Evolutionary conservation across 2,329 filamentous ascomycete species (phyloP), one percentile per base, ranked within the genome.

Genomic region (Diaporthe sp.): DNA sequence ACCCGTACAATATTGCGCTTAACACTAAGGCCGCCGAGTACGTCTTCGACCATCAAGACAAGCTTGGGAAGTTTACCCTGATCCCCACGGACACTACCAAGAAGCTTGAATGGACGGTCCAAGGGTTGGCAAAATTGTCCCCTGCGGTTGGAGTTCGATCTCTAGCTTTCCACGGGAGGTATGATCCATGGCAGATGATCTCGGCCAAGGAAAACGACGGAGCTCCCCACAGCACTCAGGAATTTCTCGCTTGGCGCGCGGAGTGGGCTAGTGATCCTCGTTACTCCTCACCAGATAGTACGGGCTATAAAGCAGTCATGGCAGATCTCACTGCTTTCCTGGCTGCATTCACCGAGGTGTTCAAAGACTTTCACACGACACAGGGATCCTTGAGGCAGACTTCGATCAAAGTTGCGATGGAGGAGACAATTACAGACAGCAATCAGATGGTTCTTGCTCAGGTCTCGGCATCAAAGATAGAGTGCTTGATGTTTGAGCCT

Each of bases 31-130:
- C 74, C 15, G 74, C 74, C 15, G 32, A 73, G 27, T 75, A 58
- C 44, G 71, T 75, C 6, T 75, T 75, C n/a, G 6, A 30, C 8
- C 66, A 71, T 27, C 22, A 42, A 32, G 58, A n/a, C 15, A 71
- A 50, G 47, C 71, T 75, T 6, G 74, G 56, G 32, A 73, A 19
- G 1, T 71, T 75, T 37, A 73, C 25, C 3, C 30, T 75, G 50
- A 61, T 75, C 47, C 74, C 74, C 6, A 75, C 74, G 22, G 74
- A 75, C 47, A 75, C 74, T 4, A 75, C 74, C n/a, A 75, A 75
- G 66, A 73, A 68, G 58, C 32, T 75, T 37, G 66, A 71, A 22
- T 75, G 63, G 35, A 68, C 65, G 9, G 17, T 61, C 13, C 15
- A 47, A 35, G 68, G 68, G 4, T 39, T 75, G 22, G 56, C 66